Percentiles rank a stretch among this genome's conserved stretches.
Evolutionary conservation across 2,329 filamentous ascomycete species (phyloP).

Genomic region (Claviceps maximensis): DNA sequence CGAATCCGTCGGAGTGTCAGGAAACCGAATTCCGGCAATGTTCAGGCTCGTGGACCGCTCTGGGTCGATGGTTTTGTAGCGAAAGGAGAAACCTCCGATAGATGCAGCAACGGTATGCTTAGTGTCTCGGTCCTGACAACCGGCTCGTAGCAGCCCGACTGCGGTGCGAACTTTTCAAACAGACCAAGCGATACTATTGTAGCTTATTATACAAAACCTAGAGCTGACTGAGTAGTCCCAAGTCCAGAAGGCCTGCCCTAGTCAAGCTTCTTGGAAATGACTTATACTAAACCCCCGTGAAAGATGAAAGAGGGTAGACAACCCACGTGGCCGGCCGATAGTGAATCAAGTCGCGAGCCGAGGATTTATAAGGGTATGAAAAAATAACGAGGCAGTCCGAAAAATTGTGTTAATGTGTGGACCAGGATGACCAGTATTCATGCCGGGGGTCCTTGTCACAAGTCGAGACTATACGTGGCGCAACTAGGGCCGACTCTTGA

Average conservation of each 20-base stretch:
- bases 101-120: background rate
- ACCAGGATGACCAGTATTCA: background rate
- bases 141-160: background rate
- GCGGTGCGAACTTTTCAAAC: background rate
- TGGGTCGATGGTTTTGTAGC: background rate
- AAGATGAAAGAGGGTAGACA: background rate
- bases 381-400: background rate
- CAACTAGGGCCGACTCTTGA: background rate
- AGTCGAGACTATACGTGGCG: conserved; percentile 3
- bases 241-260: background rate
- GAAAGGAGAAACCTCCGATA: background rate
- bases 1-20: background rate
- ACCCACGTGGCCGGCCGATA: background rate
- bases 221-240: background rate
- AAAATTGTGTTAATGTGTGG: background rate
- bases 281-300: background rate
- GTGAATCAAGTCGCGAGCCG: background rate
- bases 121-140: background rate
- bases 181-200: background rate
- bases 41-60: background rate
- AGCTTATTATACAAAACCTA: background rate
- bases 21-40: background rate
- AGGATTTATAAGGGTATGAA: background rate
- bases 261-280: background rate
- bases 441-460: background rate